Base-by-base conservation (phyloP, 768 basidiomycete genomes). In the Termitomyces sp. region DNA sequence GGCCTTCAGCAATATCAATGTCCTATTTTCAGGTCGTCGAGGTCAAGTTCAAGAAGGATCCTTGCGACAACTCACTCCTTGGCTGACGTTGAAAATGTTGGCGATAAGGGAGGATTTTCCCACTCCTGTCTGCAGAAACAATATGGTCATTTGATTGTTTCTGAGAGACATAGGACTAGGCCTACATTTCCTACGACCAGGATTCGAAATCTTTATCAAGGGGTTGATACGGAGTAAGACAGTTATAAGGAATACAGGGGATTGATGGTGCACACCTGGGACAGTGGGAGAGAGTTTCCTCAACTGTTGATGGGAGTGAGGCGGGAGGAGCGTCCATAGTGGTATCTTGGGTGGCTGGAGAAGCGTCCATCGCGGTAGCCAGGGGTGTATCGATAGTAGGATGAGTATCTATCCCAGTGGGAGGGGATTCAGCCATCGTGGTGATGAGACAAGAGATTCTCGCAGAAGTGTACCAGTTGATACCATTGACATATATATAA, bases 181-280 rank as follows among this genome's bases (percentile, higher is more conserved):
- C 52, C 9, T 5, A 53, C 52, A 39, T 53, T 53, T 27, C 52
- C 52, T 29, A 53, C 52, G 20, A 53, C 43, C 3, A 53, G 25
- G 5, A 44, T 46, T 25, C 52, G 41, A 25, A 52, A 52, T n/a
- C 52, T 52, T 31, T 16, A 18, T n/a, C 20, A 10, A 53, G 7
- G 23, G 10, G 20, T 18, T 5, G 33, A 27, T 22, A 39, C 29
- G 18, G 10, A 45, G 27, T 45, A 36, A 46, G 36, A 12, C 4
- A 45, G 16, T 11, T 31, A 29, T 5, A 5, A 15, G 27, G n/a
- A 51, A 35, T n/a, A 7, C 15, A 35, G 5, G 15, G 0, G 16
- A n/a, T n/a, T 48, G 33, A 38, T 16, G 6, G 7, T n/a, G 27
- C 48, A 7, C 23, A 25, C 48, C 48, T 49, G 12, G 48, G 48